Evolutionary conservation across 495 filamentous ascomycete genomes (phyloP), one percentile per base, ranked within the genome.

Genomic region (Aspergillus homomorphus): DNA sequence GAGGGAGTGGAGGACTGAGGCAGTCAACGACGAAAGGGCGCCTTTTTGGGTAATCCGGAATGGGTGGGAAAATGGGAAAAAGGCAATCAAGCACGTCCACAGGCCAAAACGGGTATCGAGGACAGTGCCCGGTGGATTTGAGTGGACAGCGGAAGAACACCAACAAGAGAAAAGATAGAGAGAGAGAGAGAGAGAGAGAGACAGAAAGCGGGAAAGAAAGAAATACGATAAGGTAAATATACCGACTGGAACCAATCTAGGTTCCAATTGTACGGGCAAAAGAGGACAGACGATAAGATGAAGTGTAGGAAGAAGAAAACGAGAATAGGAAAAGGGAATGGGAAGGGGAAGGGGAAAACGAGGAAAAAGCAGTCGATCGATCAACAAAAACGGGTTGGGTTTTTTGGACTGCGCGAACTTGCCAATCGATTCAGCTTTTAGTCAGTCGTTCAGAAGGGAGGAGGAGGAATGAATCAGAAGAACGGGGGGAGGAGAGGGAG

Each of bases 91-190:
- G 55, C 20, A 26, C 21, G 20, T 64, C 46, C 53, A 53, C 51
- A 46, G 62, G 26, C 46, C 53, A 65, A 62, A 65, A 50, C 42
- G 54, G 60, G 56, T 62, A 60, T 68, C 53, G 57, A 61, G 61
- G 60, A 63, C n/a, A n/a, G n/a, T n/a, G n/a, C n/a, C n/a, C n/a
- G n/a, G 26, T 30, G 33, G 33, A 38, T 38, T 38, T n/a, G n/a
- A 58, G 45, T 57, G 19, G 48, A 59, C 43, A 44, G 51, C 52
- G 51, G 53, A 57, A 51, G 42, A 59, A 51, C 26, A 59, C 62
- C 19, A 50, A 26, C 54, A 50, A 53, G 48, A 48, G 57, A 57
- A 45, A 56, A 51, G 14, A 58, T 28, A 16, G 44, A 19, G 41
- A 24, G 43, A 28, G n/a, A 51, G 33, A 18, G 49, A 24, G 18